Percentiles rank a stretch among this genome's conserved stretches.
phyloP scores from a whole-genome alignment of 1,284 basidiomycete genomes.

The Pyrrhoderma noxium region DNA sequence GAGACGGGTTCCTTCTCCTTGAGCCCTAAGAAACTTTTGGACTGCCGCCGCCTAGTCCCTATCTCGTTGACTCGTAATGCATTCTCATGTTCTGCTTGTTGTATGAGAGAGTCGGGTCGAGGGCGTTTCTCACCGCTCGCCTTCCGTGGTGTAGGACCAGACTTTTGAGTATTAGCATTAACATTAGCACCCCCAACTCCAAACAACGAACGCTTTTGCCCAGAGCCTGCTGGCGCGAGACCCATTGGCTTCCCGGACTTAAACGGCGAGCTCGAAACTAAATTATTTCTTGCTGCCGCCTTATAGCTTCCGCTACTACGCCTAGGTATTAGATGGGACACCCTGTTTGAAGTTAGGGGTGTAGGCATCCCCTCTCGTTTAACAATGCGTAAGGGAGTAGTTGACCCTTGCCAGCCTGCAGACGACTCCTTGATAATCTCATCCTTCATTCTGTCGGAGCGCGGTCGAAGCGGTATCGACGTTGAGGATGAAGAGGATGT shows the following conservation, averaged over 20 bases:
- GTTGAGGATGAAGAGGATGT: slow-evolving; percentile 21
- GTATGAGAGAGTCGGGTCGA: slow-evolving; percentile 57
- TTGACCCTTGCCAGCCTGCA: slow-evolving; percentile 26
- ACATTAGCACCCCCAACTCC: slow-evolving; percentile 25
- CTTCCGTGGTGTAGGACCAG: slow-evolving; percentile 34
- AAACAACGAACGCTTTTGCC: slow-evolving; percentile 35
- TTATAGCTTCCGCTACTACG: slow-evolving; percentile 78
- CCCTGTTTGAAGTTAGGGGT: slow-evolving; percentile 22
- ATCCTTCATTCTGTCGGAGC: slow-evolving; percentile 17
- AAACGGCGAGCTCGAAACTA: slow-evolving; percentile 88
- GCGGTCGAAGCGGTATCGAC: slow-evolving; percentile 22
- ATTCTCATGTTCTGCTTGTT: slow-evolving; percentile 62
- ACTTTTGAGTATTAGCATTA: background rate
- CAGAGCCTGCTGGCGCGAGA: slow-evolving; percentile 28
- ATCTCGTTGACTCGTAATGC: slow-evolving; percentile 49
- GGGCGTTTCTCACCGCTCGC: slow-evolving; percentile 70
- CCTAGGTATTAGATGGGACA: slow-evolving; percentile 36
- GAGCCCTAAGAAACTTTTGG: slow-evolving; percentile 67
- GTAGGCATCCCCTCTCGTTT: slow-evolving; percentile 48
- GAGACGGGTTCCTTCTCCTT: slow-evolving; percentile 73
- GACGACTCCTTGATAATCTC: slow-evolving; percentile 17
- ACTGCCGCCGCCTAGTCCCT: slow-evolving; percentile 64
- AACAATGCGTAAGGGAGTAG: slow-evolving; percentile 62
- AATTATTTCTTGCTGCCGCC: slow-evolving; percentile 72
- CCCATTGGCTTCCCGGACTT: slow-evolving; percentile 40